Percentiles rank a stretch among this genome's conserved stretches.
These are phyloP conservation scores for Spathaspora gorwiae DNA, from an alignment of 805 yeast species.

Conservation along the genomic window DNA sequence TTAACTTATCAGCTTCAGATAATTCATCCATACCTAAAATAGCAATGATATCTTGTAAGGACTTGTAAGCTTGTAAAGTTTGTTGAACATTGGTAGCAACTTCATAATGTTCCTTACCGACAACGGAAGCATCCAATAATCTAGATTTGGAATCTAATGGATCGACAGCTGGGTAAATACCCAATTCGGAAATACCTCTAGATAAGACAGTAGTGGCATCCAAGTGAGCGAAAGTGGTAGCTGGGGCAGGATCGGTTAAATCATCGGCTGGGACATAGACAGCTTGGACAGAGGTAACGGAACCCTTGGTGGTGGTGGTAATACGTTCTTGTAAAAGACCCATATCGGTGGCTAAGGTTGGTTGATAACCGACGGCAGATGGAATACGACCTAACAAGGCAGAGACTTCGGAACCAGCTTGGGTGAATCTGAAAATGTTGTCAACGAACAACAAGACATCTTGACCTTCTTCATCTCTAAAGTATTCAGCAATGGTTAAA, in stretches of 20 bases:
- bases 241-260: slow-evolving; percentile 99
- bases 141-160: slow-evolving; percentile 99
- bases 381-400: slow-evolving; percentile 99
- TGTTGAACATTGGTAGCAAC: slow-evolving; percentile 94
- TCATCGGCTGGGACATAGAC: slow-evolving; percentile 99
- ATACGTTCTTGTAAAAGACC: slow-evolving; percentile 99
- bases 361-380: slow-evolving; percentile 99
- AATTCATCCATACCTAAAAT: slow-evolving; percentile 99
- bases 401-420: slow-evolving; percentile 99
- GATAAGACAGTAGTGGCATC: slow-evolving; percentile 99
- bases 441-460: slow-evolving; percentile 99
- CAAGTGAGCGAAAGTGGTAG: slow-evolving; percentile 99
- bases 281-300: slow-evolving; percentile 99
- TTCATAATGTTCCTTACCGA: slow-evolving; percentile 98
- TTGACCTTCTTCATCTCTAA: slow-evolving; percentile 99
- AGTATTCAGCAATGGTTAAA: slow-evolving; percentile 99
- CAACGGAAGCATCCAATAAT: slow-evolving; percentile 94
- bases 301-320: slow-evolving; percentile 99
- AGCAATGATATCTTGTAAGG: slow-evolving; percentile 99
- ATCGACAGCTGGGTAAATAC: slow-evolving; percentile 99
- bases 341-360: slow-evolving; percentile 99
- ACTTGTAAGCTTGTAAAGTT: slow-evolving; percentile 99
- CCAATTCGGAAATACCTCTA: slow-evolving; percentile 98
- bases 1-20: slow-evolving; percentile 96
- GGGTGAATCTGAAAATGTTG: slow-evolving; percentile 99